Conservation (phyloP, 2,329 filamentous ascomycete genomes). For the Alternaria gaisen region DNA sequence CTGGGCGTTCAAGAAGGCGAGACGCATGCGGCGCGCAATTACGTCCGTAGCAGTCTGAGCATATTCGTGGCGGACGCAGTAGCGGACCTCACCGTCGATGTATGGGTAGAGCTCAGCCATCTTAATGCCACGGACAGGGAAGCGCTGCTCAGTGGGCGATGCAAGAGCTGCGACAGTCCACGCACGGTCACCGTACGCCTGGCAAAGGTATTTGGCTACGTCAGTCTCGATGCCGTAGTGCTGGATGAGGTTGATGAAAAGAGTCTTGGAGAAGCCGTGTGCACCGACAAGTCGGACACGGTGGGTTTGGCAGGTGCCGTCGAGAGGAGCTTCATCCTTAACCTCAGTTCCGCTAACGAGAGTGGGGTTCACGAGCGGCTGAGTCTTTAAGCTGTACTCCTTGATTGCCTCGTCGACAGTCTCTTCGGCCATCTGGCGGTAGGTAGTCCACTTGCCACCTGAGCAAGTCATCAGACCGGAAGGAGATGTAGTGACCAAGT, state of each 20-base stretch:
- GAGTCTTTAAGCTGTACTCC: constrained; percentile 70
- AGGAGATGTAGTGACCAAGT: constrained; percentile 80
- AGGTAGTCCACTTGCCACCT: constrained; percentile 92
- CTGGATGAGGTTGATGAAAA: constrained; percentile 95
- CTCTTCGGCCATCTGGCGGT: constrained; percentile 92
- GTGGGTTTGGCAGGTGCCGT: constrained; percentile 84
- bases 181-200: constrained; percentile 89
- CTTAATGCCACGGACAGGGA: constrained; percentile 82
- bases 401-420: constrained; percentile 82
- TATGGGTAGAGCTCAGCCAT: constrained; percentile 86
- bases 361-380: constrained; percentile 66
- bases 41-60: constrained; percentile 92
- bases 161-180: constrained; percentile 89
- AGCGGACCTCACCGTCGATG: constrained; percentile 89
- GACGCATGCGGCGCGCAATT: constrained; percentile 80
- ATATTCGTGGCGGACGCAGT: constrained; percentile 88
- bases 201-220: constrained; percentile 85
- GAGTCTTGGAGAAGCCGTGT: constrained; percentile 86
- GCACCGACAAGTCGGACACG: constrained; percentile 82
- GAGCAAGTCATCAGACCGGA: constrained; percentile 85
- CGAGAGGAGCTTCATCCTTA: constrained; percentile 74
- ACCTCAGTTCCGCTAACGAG: constrained; percentile 76
- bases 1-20: constrained; percentile 92
- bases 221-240: constrained; percentile 92
- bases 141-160: constrained; percentile 77